These are phyloP conservation scores for Stemphylium beticola DNA, from an alignment of 2,329 filamentous ascomycete genomes.

Conservation along the genomic window DNA sequence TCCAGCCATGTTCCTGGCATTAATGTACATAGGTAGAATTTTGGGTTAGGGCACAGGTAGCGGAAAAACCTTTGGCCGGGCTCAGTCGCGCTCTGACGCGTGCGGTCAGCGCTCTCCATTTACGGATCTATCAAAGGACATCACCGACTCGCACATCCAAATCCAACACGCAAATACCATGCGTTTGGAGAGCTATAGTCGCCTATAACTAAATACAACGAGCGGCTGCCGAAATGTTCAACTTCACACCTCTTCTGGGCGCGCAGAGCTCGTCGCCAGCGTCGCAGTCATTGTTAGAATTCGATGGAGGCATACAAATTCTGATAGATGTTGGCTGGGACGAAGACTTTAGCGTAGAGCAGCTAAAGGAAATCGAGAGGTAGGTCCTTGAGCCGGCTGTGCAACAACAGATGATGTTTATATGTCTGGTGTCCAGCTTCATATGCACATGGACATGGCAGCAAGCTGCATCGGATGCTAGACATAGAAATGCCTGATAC, in stretches of 20 bases:
- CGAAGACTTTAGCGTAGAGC: slow-evolving; percentile 81
- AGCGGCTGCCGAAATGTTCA: slow-evolving; percentile 73
- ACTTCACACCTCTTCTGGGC: slow-evolving; percentile 89
- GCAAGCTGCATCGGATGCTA: background rate
- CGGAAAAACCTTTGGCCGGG: slow-evolving; percentile 6
- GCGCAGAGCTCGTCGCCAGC: slow-evolving; percentile 86
- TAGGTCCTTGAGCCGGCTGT: slow-evolving; percentile 50
- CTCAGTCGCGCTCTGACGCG: slow-evolving; percentile 15
- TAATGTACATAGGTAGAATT: background rate
- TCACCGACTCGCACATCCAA: background rate
- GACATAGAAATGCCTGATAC: slow-evolving; percentile 9
- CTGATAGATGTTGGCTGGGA: slow-evolving; percentile 97
- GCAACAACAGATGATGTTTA: background rate
- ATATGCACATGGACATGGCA: slow-evolving; percentile 9
- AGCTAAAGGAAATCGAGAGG: slow-evolving; percentile 89
- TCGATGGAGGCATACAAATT: slow-evolving; percentile 95
- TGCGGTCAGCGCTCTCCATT: slow-evolving; percentile 2
- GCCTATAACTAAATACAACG: slow-evolving; percentile 1
- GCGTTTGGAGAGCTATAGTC: slow-evolving; percentile 7
- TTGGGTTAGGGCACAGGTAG: background rate
- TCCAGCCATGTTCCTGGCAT: background rate
- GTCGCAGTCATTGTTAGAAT: slow-evolving; percentile 93
- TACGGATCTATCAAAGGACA: slow-evolving; percentile 6
- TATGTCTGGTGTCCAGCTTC: background rate
- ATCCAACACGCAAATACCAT: slow-evolving; percentile 9